Evolutionary conservation across 495 filamentous ascomycete genomes (phyloP), one percentile per base, ranked within the genome.

Genomic region (Tuber aestivum): DNA sequence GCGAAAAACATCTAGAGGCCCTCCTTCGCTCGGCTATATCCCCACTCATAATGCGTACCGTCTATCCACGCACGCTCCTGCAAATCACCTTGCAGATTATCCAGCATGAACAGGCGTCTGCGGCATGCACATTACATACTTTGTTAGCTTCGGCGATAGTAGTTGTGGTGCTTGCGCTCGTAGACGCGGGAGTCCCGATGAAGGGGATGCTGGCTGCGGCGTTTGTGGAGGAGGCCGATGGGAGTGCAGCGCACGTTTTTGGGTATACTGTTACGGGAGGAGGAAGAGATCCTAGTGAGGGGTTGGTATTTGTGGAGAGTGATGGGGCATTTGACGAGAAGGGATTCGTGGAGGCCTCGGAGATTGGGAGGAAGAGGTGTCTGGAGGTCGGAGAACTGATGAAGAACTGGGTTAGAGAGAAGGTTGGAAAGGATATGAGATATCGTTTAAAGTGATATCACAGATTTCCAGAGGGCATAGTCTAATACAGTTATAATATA

Each of bases 251-350:
- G 41, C 77, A 79, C 32, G 56, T 65, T 65, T 65, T 65, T 2
- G 56, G 56, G 56, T 65, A 65, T 65, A 16, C 56, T 18, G 32
- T 65, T 65, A 65, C 56, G 27, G 70, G 70, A 0, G 70, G 32
- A 35, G 32, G 32, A 14, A 35, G 70, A 21, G 70, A 35, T 32
- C 27, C 23, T 45, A 1, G 12, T 21, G 38, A 41, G 16, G 50
- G 93, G 72, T 83, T 97, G 42, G 84, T 97, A 27, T 83, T 97
- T 65, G 90, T 88, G 45, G 92, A 97, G 82, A 96, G 93, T 82
- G 89, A 94, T 80, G 95, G 95, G 0, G 84, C 85, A 42, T 98
- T 97, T 79, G 89, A 88, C 35, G 86, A 92, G 75, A 88, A 91
- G 50, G 90, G 89, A 48, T 97, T 94, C 93, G 90, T 94, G 72